Evolutionary conservation across 345 rosid species (phyloP).

Genomic region (Garcia nutans): DNA sequence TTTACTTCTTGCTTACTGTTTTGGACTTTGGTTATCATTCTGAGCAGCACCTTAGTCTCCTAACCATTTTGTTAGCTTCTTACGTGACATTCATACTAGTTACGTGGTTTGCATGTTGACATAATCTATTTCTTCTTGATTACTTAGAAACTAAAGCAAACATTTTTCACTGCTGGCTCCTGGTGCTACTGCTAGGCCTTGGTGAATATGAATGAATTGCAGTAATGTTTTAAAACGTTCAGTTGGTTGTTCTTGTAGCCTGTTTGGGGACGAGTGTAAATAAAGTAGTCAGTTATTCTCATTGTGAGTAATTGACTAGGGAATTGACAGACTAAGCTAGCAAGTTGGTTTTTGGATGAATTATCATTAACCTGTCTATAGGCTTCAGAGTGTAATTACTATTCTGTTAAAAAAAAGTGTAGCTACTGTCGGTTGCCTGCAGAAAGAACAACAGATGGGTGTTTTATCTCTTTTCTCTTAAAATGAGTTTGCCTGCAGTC

Average conservation of each 20-base stretch:
- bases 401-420: too few relatives aligned
- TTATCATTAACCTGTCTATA: neutral
- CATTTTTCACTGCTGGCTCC: neutral
- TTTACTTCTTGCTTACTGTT: neutral
- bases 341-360: neutral
- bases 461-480: neutral
- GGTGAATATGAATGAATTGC: neutral
- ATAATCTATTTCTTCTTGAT: neutral
- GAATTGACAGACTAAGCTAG: neutral
- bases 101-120: neutral
- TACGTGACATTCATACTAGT: neutral
- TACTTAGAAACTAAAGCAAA: neutral
- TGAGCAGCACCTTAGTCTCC: neutral
- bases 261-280: neutral
- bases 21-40: too few relatives aligned
- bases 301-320: neutral
- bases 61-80: neutral
- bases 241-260: neutral
- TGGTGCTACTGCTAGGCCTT: neutral
- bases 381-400: too few relatives aligned
- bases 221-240: neutral
- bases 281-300: neutral
- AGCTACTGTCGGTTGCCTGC: neutral
- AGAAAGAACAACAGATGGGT: neutral
- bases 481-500: neutral